Evolutionary conservation across 1,284 basidiomycete genomes (phyloP), one percentile per base, ranked within the genome.

Genomic region (Marasmius tenuissimus): DNA sequence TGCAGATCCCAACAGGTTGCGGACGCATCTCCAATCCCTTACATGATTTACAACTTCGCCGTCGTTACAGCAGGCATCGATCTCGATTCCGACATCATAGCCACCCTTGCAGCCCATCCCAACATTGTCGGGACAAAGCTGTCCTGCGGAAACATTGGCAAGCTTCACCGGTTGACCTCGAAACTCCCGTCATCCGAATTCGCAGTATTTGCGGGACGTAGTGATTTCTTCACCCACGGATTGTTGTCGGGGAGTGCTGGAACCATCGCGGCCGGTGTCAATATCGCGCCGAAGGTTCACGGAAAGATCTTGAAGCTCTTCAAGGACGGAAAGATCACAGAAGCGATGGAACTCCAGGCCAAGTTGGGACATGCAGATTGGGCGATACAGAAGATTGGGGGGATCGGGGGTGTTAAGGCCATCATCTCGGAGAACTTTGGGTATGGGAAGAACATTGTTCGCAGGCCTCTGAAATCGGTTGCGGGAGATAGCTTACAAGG

Each of bases 11-110:
- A 62, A 18, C 70, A 93, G 83, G 91, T 96, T 14, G 92, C 94
- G 33, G 91, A 93, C 69, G 83, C 81, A 1, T 93, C 89, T 1
- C 92, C 92, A 0, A 83, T 97, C 53, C 94, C 94, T 0, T 87
- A 90, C 49, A 89, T 97, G 88, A 83, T 96, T 57, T 97, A 97
- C 82, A 96, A 96, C 77, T 96, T 94, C 78, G 92, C 95, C 51
- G 75, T 77, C 33, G 88, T 90, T 11, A 92, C 93, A 0, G 87
- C 92, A 0, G 94, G 94, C 10, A 85, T 94, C 66, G 93, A 97
- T 72, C 85, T 97, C 60, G 89, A 93, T 73, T 93, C 92, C 0
- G 94, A 96, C 73, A 83, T 86, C 57, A 85, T 97, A 68, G 81
- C 82, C 59, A 79, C 82, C 22, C 82, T 96, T 38, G 86, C 91